Evolutionary conservation across 352 stramenopile species (phyloP), one percentile per base, ranked within the genome.

Genomic region (Phytophthora gonapodyides): DNA sequence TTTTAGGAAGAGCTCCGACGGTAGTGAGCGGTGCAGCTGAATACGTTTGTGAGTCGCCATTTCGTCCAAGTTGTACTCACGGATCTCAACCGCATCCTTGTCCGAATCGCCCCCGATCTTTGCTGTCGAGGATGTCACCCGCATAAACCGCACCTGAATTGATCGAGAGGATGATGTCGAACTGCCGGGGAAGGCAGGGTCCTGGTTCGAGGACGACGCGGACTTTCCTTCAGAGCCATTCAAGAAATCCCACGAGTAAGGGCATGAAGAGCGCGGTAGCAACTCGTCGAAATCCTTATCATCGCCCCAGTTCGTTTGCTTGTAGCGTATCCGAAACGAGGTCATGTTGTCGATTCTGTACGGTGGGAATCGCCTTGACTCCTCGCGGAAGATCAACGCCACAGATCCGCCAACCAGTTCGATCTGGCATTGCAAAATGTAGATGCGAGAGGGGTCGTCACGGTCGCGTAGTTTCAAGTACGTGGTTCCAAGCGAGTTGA

Each of bases 311-410:
- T 79, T 82, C 17, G 73, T 74, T 61, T 97, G 88, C 51, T 91
- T 91, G 69, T 85, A 96, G 51, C 91, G 78, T 44, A 97, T 93
- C 34, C 86, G 82, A 64, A 94, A 94, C 15, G 87, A 95, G 19
- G 88, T 96, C 78, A 93, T 93, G 71, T 97, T 97, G 61, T 96
- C 88, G 46, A 97, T 96, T 46, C 89, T 80, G 60, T 97, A 97
- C 12, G 88, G 89, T 17, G 87, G 89, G 49, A 93, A 97, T 4
- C 86, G 81, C 38, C 76, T 87, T 15, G 83, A 96, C 63, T 96
- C 87, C 71, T 93, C 84, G 17, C 84, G 75, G 46, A 97, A 96
- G 10, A 95, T 76, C 33, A 94, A 61, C 11, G 88, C 86, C 51
- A 96, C 85, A 9, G 88, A 96, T 1, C 87, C 87, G 5, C 89